Conservation (phyloP, 768 basidiomycete genomes). For the Tricholoma bakamatsutake region DNA sequence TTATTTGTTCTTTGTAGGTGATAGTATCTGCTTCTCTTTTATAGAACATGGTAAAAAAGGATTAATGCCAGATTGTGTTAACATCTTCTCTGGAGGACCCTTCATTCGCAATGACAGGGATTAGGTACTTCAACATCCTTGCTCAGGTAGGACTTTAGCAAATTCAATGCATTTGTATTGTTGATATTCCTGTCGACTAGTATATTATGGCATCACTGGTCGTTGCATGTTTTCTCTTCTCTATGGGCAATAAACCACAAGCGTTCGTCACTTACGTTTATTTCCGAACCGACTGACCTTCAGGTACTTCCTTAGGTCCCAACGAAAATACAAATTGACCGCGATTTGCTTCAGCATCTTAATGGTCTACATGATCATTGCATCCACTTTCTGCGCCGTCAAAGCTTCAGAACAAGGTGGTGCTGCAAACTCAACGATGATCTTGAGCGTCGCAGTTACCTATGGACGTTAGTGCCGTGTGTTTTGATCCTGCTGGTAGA, state of each 20-base stretch:
- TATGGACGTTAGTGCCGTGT: slow-evolving; percentile 56
- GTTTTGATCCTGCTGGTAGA: not conserved
- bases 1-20: slow-evolving; percentile 85
- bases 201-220: slow-evolving; percentile 82
- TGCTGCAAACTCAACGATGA: slow-evolving; percentile 63
- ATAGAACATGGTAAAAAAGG: not conserved
- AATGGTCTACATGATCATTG: slow-evolving; percentile 80
- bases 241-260: slow-evolving; percentile 92
- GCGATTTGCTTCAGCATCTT: slow-evolving; percentile 68
- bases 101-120: slow-evolving; percentile 56
- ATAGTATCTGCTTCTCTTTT: not conserved
- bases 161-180: not conserved
- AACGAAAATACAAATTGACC: slow-evolving; percentile 82
- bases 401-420: slow-evolving; percentile 65
- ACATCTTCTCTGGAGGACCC: slow-evolving; percentile 82
- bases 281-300: slow-evolving; percentile 5
- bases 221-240: slow-evolving; percentile 86
- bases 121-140: slow-evolving; percentile 70
- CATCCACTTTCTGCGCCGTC: slow-evolving; percentile 76
- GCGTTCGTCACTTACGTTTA: slow-evolving; percentile 43
- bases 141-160: slow-evolving; percentile 49
- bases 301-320: slow-evolving; percentile 38
- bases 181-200: slow-evolving; percentile 26
- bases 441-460: slow-evolving; percentile 82
- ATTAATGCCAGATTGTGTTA: slow-evolving; percentile 60